Evolutionary conservation across 371 early-diverging fungal species (phyloP), one percentile per base, ranked within the genome.

Genomic region (Apophysomyces sp.): DNA sequence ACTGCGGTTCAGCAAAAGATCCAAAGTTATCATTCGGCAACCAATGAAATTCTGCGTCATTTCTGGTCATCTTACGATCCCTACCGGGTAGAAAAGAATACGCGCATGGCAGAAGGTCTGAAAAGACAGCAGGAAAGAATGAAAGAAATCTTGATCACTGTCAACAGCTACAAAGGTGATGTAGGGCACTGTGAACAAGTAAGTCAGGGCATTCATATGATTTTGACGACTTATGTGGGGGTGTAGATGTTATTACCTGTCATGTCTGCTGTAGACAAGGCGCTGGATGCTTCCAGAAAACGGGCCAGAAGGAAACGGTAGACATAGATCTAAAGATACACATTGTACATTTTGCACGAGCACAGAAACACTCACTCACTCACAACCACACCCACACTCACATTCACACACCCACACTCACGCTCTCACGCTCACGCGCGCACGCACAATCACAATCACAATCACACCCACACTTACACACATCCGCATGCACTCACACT

Each of bases 21-120:
- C 1, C 64, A 82, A 26, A 69, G 73, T 21, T 86, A 80, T 51
- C 86, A 86, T 54, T 80, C 84, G 6, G 80, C 84, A 6, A 83
- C 85, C 0, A 86, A 84, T 61, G 86, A 86, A 57, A 81, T 86
- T n/a, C 62, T 86, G n/a, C 73, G 86, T 4, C 86, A 86, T 63
- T 86, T 83, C 52, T 86, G 86, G 86, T 75, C 86, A 2, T 84
- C 86, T 0, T 78, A 71, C 36, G 72, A 78, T 24, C 72, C 80
- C 0, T 84, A 86, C 52, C 71, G 74, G 53, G 67, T 75, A 6
- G 78, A 78, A 4, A 86, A 86, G 60, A 83, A 86, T 44, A 13
- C 49, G 4, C 69, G 86, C 1, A 84, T 86, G 85, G 65, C 80
- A 28, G 84, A 83, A 28, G 72, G 77, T 7, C 60, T 86, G 13